These are phyloP conservation scores for Keqinozyma sinolaborantium DNA, from an alignment of 1,139 yeast genomes.

Conservation along the genomic window DNA sequence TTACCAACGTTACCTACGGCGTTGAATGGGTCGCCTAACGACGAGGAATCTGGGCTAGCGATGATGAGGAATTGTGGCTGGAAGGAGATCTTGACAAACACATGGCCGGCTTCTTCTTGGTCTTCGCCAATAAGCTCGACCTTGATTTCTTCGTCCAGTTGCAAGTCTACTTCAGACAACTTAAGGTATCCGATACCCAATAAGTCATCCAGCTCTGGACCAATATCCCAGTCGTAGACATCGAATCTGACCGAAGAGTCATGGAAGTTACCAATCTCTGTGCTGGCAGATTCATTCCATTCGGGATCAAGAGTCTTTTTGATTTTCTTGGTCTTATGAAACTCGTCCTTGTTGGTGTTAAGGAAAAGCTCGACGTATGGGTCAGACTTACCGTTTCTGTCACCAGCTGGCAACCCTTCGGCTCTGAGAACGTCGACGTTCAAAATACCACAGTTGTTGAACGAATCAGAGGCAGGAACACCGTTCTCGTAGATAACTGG, in stretches of 20 bases:
- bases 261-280: slow-evolving; percentile 56
- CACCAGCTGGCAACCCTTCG: slow-evolving; percentile 74
- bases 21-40: slow-evolving; percentile 40
- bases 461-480: slow-evolving; percentile 72
- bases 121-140: slow-evolving; percentile 55
- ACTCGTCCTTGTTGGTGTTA: slow-evolving; percentile 54
- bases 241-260: slow-evolving; percentile 57
- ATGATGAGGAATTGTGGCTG: slow-evolving; percentile 65
- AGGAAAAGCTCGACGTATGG: slow-evolving; percentile 74
- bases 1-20: slow-evolving; percentile 37
- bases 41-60: slow-evolving; percentile 35
- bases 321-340: slow-evolving; percentile 70
- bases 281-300: slow-evolving; percentile 68
- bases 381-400: slow-evolving; percentile 87
- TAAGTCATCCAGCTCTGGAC: slow-evolving; percentile 77
- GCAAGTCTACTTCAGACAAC: slow-evolving; percentile 58
- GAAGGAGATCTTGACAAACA: slow-evolving; percentile 59
- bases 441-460: slow-evolving; percentile 72
- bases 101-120: slow-evolving; percentile 60
- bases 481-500: slow-evolving; percentile 58
- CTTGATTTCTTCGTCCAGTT: slow-evolving; percentile 45
- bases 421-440: slow-evolving; percentile 65
- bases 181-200: slow-evolving; percentile 67
- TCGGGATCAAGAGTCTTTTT: slow-evolving; percentile 86
- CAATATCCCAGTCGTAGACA: slow-evolving; percentile 89